phyloP scores from a whole-genome alignment of 1,139 yeast genomes.

The Debaryomyces nepalensis region DNA sequence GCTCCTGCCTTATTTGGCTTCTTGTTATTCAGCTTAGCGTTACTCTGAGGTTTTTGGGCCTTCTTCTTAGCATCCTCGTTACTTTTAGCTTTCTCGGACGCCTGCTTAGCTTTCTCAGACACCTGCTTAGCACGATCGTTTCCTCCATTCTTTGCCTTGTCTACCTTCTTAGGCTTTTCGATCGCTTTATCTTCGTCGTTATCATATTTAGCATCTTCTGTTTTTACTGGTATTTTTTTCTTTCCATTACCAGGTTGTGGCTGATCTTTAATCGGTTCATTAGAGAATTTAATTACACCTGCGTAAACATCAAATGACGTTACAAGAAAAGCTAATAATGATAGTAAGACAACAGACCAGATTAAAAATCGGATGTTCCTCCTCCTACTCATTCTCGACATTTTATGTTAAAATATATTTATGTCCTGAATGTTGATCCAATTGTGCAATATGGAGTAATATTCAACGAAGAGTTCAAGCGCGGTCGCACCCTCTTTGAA shows the following conservation, averaged over 20 bases:
- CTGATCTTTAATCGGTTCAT: background rate
- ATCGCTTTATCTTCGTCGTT: background rate
- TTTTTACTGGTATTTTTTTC: background rate
- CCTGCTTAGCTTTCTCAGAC: background rate
- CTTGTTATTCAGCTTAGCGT: background rate
- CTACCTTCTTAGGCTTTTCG: background rate
- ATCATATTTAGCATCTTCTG: background rate
- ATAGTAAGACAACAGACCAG: slow-evolving; percentile 8
- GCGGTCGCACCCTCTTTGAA: slow-evolving; percentile 3
- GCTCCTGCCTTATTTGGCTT: background rate
- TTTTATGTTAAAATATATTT: background rate
- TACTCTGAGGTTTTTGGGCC: background rate
- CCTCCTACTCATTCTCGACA: slow-evolving; percentile 10
- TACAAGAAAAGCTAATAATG: slow-evolving; percentile 6
- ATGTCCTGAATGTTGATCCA: background rate
- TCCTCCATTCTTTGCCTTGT: background rate
- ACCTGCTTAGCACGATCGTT: background rate
- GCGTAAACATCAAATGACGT: slow-evolving; percentile 7
- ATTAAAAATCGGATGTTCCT: slow-evolving; percentile 8
- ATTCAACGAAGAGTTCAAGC: slow-evolving; percentile 3
- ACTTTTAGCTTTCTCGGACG: slow-evolving; percentile 1
- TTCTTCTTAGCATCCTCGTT: background rate
- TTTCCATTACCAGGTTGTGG: background rate
- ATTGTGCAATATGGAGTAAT: background rate
- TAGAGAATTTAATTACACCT: slow-evolving; percentile 6